Base-by-base conservation (phyloP, 441 rosid genomes). In the Jatropha multifida region DNA sequence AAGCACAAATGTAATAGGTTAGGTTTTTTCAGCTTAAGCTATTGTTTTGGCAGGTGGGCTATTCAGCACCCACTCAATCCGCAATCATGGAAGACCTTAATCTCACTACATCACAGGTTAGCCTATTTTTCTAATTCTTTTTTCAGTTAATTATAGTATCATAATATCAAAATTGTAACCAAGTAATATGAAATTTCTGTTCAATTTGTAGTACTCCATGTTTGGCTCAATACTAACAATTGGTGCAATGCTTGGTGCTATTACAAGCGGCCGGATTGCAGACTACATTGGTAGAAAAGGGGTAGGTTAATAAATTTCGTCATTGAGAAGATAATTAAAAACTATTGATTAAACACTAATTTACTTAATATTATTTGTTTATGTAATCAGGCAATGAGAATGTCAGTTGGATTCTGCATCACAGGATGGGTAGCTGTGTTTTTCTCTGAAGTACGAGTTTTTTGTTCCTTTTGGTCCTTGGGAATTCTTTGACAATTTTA, bases 181-280 rank as follows among this genome's bases (percentile, higher is more conserved):
- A 49, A 41, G 5, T 18, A 20, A n/a, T n/a, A 7, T 7, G n/a
- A 17, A 0, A n/a, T 49, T 44, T 69, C 23, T 54, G 49, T 27
- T 32, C 23, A 54, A 74, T 27, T 61, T 55, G 68, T 86, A 94
- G 98, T 94, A 91, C 88, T 91, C 98, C n/a, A 77, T 86, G 88
- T 94, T 94, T 79, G 97, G 98, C 18, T 94, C 98, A 13, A 91
- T 92, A 72, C 51, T 94, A 72, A 92, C 97, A 42, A 90, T 92
- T 44, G 97, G 98, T 23, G 97, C 97, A 73, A 94, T 94, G 98
- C 67, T 92, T 76, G 98, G 98, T 68, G 97, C 97, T 83, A 71
- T 89, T 61, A 81, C 89, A 18, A 92, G 98, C 74, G 98, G 98
- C 15, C 65, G 81, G 65, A 81, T 90, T 38, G 88, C 97, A 75